phyloP scores from a whole-genome alignment of 305 asterid genomes.

The Withania somnifera region DNA sequence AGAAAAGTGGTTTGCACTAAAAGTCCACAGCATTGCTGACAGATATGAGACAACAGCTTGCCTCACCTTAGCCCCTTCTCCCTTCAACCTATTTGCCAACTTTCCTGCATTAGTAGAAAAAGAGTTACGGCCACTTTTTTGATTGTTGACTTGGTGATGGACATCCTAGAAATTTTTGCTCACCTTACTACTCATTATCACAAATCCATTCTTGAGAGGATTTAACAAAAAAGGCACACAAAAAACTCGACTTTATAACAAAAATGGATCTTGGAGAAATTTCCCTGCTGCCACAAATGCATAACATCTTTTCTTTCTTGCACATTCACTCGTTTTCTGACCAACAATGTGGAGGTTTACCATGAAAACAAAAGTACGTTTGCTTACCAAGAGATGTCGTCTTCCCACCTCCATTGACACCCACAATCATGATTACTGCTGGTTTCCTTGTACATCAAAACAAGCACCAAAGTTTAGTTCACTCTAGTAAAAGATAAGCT shows the following conservation, averaged over 20 bases:
- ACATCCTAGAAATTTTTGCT: neutral
- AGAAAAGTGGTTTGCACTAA: neutral
- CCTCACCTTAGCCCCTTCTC: conserved; percentile 82
- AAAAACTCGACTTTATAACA: neutral
- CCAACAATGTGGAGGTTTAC: neutral
- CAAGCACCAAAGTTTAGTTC: neutral
- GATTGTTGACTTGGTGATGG: neutral
- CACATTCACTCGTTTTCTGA: neutral
- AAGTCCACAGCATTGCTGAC: neutral
- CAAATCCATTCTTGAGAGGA: neutral
- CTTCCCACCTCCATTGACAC: conserved; percentile 98
- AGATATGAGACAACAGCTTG: neutral
- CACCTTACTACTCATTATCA: neutral
- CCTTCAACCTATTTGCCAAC: conserved; percentile 75
- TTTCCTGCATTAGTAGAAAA: conserved; percentile 49
- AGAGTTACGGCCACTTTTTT: conserved; percentile 3
- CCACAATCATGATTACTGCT: conserved; percentile 84
- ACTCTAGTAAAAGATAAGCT: neutral
- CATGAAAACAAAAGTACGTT: neutral
- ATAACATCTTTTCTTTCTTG: neutral
- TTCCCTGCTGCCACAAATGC: neutral
- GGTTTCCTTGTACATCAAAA: conserved; percentile 55
- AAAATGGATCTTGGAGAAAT: neutral
- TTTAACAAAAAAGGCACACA: too few species aligned
- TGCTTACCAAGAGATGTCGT: conserved; percentile 89